Evolutionary conservation across 2,329 filamentous ascomycete genomes (phyloP).

Genomic region (Xylariaceae sp.): DNA sequence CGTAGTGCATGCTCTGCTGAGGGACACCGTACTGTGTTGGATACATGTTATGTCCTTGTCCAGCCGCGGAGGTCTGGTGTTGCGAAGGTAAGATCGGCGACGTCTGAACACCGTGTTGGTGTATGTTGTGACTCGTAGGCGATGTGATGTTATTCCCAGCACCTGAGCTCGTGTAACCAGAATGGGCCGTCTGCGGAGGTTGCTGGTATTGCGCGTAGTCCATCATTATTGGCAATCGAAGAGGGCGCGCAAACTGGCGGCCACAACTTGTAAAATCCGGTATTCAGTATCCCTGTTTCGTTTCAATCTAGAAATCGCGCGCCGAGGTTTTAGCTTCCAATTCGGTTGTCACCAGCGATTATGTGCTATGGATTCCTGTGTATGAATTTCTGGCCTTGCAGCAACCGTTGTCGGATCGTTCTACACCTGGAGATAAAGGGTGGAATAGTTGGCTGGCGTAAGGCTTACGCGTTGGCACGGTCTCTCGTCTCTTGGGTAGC

Average conservation of each 20-base stretch:
- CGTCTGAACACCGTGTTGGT: slow-evolving; percentile 62
- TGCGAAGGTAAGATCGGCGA: slow-evolving; percentile 79
- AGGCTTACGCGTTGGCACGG: slow-evolving; percentile 40
- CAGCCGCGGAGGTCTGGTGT: slow-evolving; percentile 61
- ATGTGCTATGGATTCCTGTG: slow-evolving; percentile 18
- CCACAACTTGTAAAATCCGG: slow-evolving; percentile 30
- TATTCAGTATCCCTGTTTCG: slow-evolving; percentile 30
- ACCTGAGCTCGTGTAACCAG: slow-evolving; percentile 57
- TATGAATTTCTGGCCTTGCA: slow-evolving; percentile 25
- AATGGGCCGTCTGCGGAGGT: slow-evolving; percentile 61
- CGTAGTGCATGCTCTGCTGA: slow-evolving; percentile 73
- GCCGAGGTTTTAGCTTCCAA: slow-evolving; percentile 11
- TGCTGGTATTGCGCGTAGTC: slow-evolving; percentile 71
- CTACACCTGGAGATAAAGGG: slow-evolving; percentile 30
- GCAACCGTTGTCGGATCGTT: slow-evolving; percentile 24
- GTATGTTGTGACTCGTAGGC: slow-evolving; percentile 64
- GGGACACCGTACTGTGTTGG: slow-evolving; percentile 70
- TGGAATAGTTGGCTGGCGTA: slow-evolving; percentile 40
- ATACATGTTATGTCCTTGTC: slow-evolving; percentile 71
- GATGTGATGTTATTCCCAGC: slow-evolving; percentile 61
- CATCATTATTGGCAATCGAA: slow-evolving; percentile 50
- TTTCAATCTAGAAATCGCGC: slow-evolving; percentile 20
- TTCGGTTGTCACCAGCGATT: slow-evolving; percentile 14
- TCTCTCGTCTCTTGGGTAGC: slow-evolving; percentile 41
- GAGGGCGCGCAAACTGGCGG: slow-evolving; percentile 25